A percentile compares a stretch with the other conserved stretches of the same genome.
Evolutionary conservation across 768 basidiomycete genomes (phyloP).

Genomic region (Podaxis pistillaris): DNA sequence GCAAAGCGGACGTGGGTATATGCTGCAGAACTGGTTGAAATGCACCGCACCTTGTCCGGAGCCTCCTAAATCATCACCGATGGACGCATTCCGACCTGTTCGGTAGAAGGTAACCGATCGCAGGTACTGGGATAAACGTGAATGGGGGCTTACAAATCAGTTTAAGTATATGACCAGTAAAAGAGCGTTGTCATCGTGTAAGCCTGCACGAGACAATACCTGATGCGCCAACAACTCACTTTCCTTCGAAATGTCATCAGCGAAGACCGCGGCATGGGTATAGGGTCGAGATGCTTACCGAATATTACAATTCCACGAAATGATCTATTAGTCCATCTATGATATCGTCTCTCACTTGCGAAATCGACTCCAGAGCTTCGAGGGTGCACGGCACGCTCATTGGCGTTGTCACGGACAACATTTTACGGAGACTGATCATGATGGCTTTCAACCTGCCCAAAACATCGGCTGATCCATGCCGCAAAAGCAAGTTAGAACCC

Average conservation of each 20-base stretch:
- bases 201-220: not conserved
- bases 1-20: not conserved
- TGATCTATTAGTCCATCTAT: slow-evolving; percentile 36
- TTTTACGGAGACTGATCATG: slow-evolving; percentile 37
- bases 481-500: slow-evolving; percentile 43
- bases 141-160: not conserved
- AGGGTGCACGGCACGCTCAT: slow-evolving; percentile 43
- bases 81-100: too few species aligned
- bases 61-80: not conserved
- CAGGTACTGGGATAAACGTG: too few species aligned
- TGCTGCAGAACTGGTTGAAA: not conserved
- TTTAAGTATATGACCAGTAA: not conserved
- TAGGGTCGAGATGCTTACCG: not conserved
- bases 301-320: slow-evolving; percentile 28
- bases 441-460: slow-evolving; percentile 52
- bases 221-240: not conserved
- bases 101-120: too few species aligned
- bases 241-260: not conserved
- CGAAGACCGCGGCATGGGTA: not conserved
- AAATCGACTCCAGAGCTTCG: slow-evolving; percentile 43
- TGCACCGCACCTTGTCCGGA: not conserved
- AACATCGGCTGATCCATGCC: slow-evolving; percentile 51
- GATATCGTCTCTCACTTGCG: slow-evolving; percentile 37
- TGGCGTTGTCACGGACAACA: slow-evolving; percentile 29
- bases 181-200: not conserved